Conservation (phyloP, 257 asterid genomes). For the Misopates orontium region DNA sequence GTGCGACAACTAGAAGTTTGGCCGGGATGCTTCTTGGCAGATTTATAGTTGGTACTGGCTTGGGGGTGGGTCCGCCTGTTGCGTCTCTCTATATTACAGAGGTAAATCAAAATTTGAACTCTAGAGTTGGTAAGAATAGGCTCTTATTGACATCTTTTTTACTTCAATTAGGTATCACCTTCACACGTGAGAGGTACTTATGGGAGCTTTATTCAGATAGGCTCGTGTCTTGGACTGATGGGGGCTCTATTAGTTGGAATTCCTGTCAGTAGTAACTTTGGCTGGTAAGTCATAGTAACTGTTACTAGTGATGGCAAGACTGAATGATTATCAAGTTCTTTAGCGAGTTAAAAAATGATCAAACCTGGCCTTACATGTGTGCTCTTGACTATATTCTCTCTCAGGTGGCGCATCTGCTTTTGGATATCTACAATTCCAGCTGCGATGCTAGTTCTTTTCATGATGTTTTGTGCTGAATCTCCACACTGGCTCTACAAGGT, state of each 20-base stretch:
- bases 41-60: slow-evolving; percentile 76
- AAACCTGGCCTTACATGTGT: slow-evolving; percentile 25
- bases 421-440: slow-evolving; percentile 86
- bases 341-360: slow-evolving; percentile 10
- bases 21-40: slow-evolving; percentile 88
- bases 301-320: slow-evolving; percentile 8
- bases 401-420: slow-evolving; percentile 95
- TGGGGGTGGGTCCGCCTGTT: slow-evolving; percentile 93
- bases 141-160: slow-evolving; percentile 17
- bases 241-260: slow-evolving; percentile 71
- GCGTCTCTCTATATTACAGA: slow-evolving; percentile 87
- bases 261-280: slow-evolving; percentile 65
- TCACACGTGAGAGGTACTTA: slow-evolving; percentile 91
- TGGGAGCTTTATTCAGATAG: slow-evolving; percentile 91
- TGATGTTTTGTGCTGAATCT: slow-evolving; percentile 90
- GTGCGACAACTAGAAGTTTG: slow-evolving; percentile 68
- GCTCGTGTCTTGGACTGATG: slow-evolving; percentile 81
- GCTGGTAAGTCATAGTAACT: slow-evolving; percentile 62
- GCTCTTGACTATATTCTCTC: slow-evolving; percentile 30
- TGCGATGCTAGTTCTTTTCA: slow-evolving; percentile 60
- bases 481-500: slow-evolving; percentile 98
- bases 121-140: slow-evolving; percentile 6
- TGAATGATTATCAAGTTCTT: slow-evolving; percentile 5
- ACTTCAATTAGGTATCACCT: slow-evolving; percentile 72
- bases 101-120: slow-evolving; percentile 51